A percentile compares a stretch with the other conserved stretches of the same genome.
Evolutionary conservation across 805 yeast species (phyloP).

Genomic region (Candida nanaspora): DNA sequence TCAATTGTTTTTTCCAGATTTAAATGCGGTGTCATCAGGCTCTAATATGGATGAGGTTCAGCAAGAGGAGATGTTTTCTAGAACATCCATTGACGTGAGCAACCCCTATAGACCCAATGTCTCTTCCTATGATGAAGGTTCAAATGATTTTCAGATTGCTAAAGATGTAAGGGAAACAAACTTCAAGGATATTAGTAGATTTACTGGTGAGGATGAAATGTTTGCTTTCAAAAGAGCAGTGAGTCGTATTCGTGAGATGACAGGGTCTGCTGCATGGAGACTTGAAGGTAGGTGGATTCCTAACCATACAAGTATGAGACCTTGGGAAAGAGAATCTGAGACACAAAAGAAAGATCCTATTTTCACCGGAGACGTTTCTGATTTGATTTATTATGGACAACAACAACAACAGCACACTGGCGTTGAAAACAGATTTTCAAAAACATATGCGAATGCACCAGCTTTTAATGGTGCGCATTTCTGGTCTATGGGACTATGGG

Average conservation of each 20-base stretch:
- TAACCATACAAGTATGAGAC: slow-evolving; percentile 40
- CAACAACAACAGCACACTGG: no score
- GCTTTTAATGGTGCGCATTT: slow-evolving; percentile 40
- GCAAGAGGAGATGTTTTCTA: slow-evolving; percentile 65
- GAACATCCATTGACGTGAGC: slow-evolving; percentile 49
- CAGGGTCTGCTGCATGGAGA: slow-evolving; percentile 38
- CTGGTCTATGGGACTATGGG: slow-evolving; percentile 68
- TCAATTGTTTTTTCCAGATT: slow-evolving; percentile 57
- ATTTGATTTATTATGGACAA: no score
- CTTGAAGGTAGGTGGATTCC: slow-evolving; percentile 47
- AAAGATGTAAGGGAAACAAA: slow-evolving; percentile 24
- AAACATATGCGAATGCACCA: slow-evolving; percentile 27
- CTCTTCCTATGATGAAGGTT: slow-evolving; percentile 50
- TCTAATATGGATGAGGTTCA: slow-evolving; percentile 33
- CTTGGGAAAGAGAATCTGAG: slow-evolving; percentile 39
- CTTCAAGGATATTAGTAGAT: slow-evolving; percentile 43
- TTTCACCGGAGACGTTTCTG: no score
- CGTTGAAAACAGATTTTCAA: slow-evolving; percentile 1
- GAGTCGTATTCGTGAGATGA: slow-evolving; percentile 44
- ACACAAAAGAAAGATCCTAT: neutral
- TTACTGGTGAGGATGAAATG: slow-evolving; percentile 73
- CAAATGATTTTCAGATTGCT: slow-evolving; percentile 19
- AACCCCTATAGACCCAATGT: slow-evolving; percentile 68
- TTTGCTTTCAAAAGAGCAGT: slow-evolving; percentile 70
- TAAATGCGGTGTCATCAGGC: slow-evolving; percentile 7